Conservation (phyloP, 768 basidiomycete species). For the Punctularia strigosozonata region DNA sequence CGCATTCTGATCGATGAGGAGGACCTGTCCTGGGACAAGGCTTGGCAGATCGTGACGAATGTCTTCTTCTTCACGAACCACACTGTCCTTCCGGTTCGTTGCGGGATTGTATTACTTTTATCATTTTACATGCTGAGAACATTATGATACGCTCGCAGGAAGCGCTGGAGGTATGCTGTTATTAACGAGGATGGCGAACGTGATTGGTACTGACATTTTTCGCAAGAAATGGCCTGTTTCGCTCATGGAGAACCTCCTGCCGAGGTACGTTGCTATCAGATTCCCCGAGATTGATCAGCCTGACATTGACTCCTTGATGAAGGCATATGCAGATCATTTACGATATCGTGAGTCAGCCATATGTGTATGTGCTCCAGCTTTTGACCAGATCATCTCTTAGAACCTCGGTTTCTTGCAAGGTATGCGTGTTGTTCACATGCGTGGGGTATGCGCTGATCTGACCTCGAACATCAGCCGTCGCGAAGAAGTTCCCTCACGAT, state of each 20-base stretch:
- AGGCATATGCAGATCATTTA: conserved; percentile 89
- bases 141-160: conserved; percentile 35
- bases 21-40: conserved; percentile 67
- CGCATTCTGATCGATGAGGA: conserved; percentile 88
- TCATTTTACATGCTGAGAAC: background rate
- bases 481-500: conserved; percentile 84
- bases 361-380: background rate
- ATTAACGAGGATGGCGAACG: background rate
- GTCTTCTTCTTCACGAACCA: conserved; percentile 97
- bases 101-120: background rate
- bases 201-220: conserved; percentile 1
- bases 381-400: conserved; percentile 14
- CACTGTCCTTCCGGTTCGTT: conserved; percentile 75
- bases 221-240: conserved; percentile 83
- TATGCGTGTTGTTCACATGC: conserved; percentile 16
- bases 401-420: conserved; percentile 65
- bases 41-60: conserved; percentile 83
- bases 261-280: conserved; percentile 34
- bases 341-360: conserved; percentile 57
- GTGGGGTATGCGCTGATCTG: background rate
- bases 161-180: conserved; percentile 42
- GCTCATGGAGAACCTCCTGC: conserved; percentile 74
- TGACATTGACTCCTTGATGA: background rate
- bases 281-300: background rate
- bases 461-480: conserved; percentile 49